These are phyloP conservation scores for Colletotrichum echinochloae DNA, from an alignment of 2,329 filamentous ascomycete species.

Conservation along the genomic window DNA sequence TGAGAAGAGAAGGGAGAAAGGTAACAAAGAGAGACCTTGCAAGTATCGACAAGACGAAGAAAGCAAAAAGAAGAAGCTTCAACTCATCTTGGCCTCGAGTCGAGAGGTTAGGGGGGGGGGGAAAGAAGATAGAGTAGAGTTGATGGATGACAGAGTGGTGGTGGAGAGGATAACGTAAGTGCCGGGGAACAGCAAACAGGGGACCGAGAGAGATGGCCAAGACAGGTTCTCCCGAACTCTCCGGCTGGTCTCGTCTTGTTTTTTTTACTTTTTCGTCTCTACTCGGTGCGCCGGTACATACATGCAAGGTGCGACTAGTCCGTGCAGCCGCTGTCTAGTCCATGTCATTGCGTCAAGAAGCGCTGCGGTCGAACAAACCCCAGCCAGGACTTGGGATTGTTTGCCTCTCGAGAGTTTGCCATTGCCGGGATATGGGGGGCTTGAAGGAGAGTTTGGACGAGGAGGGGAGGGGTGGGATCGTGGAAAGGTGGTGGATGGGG, in stretches of 20 bases:
- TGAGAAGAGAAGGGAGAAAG: conserved; percentile 14
- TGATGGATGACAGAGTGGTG: conserved; percentile 8
- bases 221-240: background rate
- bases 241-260: conserved; percentile 6
- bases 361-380: conserved; percentile 10
- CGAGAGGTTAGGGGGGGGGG: conserved; percentile 1
- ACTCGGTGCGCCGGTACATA: background rate
- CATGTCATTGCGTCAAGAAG: conserved; percentile 37
- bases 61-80: conserved; percentile 17
- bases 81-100: conserved; percentile 34
- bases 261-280: conserved; percentile 7
- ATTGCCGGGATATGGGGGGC: background rate
- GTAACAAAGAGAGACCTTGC: conserved; percentile 17
- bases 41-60: background rate
- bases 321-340: conserved; percentile 36
- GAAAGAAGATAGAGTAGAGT: background rate
- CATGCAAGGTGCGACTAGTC: background rate
- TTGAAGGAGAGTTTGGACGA: too few species aligned
- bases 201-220: background rate
- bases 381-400: background rate
- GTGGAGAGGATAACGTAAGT: background rate
- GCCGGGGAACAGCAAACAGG: background rate
- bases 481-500: background rate
- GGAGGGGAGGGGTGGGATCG: too few species aligned
- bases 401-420: background rate